Percentiles rank a stretch among this genome's conserved stretches.
Evolutionary conservation across 2,329 filamentous ascomycete species (phyloP).

Genomic region (Ophiostoma quercus): DNA sequence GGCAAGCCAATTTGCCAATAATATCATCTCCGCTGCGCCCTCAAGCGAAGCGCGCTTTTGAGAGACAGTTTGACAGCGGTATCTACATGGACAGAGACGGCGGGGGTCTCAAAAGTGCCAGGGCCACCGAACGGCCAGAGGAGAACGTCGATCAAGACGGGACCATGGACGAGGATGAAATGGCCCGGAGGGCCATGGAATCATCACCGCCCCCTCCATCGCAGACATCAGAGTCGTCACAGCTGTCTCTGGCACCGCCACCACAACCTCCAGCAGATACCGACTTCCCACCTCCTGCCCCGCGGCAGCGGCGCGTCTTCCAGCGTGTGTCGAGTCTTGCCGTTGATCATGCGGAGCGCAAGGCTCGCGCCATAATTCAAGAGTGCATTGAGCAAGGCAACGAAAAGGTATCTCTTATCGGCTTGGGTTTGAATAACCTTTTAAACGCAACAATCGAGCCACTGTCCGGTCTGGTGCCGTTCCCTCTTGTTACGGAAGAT

Average conservation of each 20-base stretch:
- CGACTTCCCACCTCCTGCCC: slow-evolving; percentile 39
- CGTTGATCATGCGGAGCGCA: slow-evolving; percentile 40
- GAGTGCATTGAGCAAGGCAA: slow-evolving; percentile 53
- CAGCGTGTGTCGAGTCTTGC: slow-evolving; percentile 31
- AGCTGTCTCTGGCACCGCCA: slow-evolving; percentile 40
- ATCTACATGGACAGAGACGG: slow-evolving; percentile 61
- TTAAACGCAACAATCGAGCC: slow-evolving; percentile 54
- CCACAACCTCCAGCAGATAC: slow-evolving; percentile 29
- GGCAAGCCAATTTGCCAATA: slow-evolving; percentile 11
- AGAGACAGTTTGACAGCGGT: slow-evolving; percentile 59
- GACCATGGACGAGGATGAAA: slow-evolving; percentile 30
- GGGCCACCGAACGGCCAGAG: slow-evolving; percentile 26
- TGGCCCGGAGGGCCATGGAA: slow-evolving; percentile 32
- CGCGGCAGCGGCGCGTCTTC: slow-evolving; percentile 30
- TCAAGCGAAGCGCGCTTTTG: slow-evolving; percentile 41
- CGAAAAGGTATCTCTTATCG: slow-evolving; percentile 46
- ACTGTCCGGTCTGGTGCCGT: slow-evolving; percentile 49
- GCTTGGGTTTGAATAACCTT: slow-evolving; percentile 47
- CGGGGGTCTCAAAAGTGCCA: slow-evolving; percentile 38
- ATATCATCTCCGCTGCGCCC: slow-evolving; percentile 26
- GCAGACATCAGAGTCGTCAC: slow-evolving; percentile 56
- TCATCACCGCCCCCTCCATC: slow-evolving; percentile 45
- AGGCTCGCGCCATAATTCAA: slow-evolving; percentile 45
- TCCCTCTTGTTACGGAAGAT: slow-evolving; percentile 50
- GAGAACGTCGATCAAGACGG: slow-evolving; percentile 38